Conservation (phyloP, 2,329 filamentous ascomycete species). For the Verticillium zaregamsianum region DNA sequence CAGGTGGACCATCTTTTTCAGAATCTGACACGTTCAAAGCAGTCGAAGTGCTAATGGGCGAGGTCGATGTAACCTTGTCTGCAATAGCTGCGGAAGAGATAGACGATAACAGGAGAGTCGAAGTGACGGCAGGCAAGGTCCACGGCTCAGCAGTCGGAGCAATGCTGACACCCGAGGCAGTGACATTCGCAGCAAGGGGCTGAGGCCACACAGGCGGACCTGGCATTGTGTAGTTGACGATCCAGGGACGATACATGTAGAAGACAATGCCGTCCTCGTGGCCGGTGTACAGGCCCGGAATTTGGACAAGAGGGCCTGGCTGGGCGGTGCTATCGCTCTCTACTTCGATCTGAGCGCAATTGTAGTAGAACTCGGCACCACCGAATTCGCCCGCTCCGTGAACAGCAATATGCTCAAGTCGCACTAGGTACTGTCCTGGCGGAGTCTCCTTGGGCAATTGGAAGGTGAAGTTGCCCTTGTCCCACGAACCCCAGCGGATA, state of each 20-base stretch:
- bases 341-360: slow-evolving; percentile 39
- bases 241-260: slow-evolving; percentile 1
- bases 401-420: slow-evolving; percentile 41
- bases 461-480: background rate
- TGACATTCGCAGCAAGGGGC: no score
- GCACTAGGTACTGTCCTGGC: slow-evolving; percentile 38
- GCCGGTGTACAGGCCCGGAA: background rate
- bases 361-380: slow-evolving; percentile 35
- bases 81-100: no score
- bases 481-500: background rate
- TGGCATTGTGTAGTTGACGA: background rate
- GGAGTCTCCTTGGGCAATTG: slow-evolving; percentile 28
- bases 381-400: slow-evolving; percentile 28
- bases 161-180: no score
- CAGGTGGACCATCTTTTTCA: no score
- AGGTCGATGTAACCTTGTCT: no score
- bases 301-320: background rate
- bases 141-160: no score
- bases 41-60: no score
- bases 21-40: no score
- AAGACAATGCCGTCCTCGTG: background rate
- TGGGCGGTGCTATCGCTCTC: slow-evolving; percentile 9
- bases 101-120: no score
- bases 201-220: no score
- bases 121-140: no score